Evolutionary conservation across 179 eudicot genomes (phyloP).

Genomic region (Drosera spatulata): DNA sequence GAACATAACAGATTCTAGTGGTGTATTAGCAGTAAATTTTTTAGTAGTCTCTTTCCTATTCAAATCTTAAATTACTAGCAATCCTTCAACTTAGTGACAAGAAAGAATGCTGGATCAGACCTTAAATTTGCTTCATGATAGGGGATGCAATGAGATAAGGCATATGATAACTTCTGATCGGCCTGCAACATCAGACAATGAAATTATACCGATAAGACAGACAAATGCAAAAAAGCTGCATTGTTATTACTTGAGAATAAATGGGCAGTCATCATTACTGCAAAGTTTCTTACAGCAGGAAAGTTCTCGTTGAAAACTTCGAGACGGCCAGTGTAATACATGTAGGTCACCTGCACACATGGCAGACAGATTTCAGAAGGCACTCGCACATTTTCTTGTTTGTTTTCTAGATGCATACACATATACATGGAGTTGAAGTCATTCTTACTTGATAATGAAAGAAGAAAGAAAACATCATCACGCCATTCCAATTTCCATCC

Average conservation of each 20-base stretch:
- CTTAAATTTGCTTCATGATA: conserved; percentile 77
- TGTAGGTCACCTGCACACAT: conserved; percentile 70
- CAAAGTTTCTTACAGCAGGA: conserved; percentile 48
- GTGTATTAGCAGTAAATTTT: too few species aligned
- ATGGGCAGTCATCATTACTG: not conserved
- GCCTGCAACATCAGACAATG: conserved; percentile 37
- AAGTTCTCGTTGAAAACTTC: conserved; percentile 98
- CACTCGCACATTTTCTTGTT: not conserved
- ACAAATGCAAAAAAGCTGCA: too few species aligned
- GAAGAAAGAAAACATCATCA: not conserved
- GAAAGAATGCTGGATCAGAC: conserved; percentile 16
- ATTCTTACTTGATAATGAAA: not conserved
- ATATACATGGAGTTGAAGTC: not conserved
- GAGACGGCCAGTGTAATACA: conserved; percentile 98
- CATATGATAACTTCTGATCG: conserved; percentile 88
- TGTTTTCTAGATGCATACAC: too few species aligned
- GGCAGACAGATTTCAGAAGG: conserved; percentile 2
- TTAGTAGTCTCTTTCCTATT: too few species aligned
- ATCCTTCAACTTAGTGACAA: too few species aligned
- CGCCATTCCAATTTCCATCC: not conserved
- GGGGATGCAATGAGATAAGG: conserved; percentile 68
- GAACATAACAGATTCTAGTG: too few species aligned
- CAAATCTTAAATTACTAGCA: too few species aligned
- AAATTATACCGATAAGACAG: not conserved
- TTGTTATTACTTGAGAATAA: too few species aligned